Percentiles rank a stretch among this genome's conserved stretches.
Evolutionary conservation across 371 early-diverging fungal species (phyloP).

Genomic region (Encephalitozoon intestinalis): DNA sequence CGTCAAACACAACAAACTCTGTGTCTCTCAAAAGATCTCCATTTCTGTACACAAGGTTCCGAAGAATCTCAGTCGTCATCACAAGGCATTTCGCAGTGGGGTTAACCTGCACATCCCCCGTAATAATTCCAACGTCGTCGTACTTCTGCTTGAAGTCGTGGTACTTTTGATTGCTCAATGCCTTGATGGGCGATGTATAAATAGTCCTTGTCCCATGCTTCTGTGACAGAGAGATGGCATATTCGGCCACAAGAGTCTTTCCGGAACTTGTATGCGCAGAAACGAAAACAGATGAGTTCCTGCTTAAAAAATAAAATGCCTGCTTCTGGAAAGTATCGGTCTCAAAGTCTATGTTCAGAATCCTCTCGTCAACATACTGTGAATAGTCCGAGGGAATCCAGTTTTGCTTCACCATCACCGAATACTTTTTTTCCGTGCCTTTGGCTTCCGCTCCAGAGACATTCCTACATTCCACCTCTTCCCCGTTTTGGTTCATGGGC

Average conservation of each 20-base stretch:
- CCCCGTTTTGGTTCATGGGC: not conserved
- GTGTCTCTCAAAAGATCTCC: slow-evolving; percentile 88
- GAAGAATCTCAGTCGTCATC: slow-evolving; percentile 97
- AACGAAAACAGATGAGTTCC: slow-evolving; percentile 85
- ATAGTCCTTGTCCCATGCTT: slow-evolving; percentile 66
- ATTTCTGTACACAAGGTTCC: slow-evolving; percentile 90
- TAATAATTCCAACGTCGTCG: slow-evolving; percentile 82
- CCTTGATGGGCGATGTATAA: slow-evolving; percentile 98
- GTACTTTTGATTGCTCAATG: slow-evolving; percentile 95
- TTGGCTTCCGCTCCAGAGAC: not conserved
- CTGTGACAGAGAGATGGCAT: slow-evolving; percentile 78
- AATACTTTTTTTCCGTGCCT: not conserved
- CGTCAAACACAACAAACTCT: slow-evolving; percentile 98
- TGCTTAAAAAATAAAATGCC: slow-evolving; percentile 84
- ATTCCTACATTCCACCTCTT: too few relatives aligned
- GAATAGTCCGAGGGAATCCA: slow-evolving; percentile 40
- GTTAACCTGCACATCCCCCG: slow-evolving; percentile 93
- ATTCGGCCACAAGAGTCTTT: slow-evolving; percentile 97
- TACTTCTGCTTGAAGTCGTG: slow-evolving; percentile 80
- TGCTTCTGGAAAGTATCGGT: slow-evolving; percentile 95
- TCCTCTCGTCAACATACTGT: slow-evolving; percentile 22
- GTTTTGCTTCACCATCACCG: not conserved
- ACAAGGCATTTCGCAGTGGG: slow-evolving; percentile 86
- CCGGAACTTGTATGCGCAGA: slow-evolving; percentile 99
- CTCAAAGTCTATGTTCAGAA: slow-evolving; percentile 66